Percentiles rank a stretch among this genome's conserved stretches.
Evolutionary conservation across 208 protist genomes (phyloP).

Genomic region (Herpetomonas tarakana): DNA sequence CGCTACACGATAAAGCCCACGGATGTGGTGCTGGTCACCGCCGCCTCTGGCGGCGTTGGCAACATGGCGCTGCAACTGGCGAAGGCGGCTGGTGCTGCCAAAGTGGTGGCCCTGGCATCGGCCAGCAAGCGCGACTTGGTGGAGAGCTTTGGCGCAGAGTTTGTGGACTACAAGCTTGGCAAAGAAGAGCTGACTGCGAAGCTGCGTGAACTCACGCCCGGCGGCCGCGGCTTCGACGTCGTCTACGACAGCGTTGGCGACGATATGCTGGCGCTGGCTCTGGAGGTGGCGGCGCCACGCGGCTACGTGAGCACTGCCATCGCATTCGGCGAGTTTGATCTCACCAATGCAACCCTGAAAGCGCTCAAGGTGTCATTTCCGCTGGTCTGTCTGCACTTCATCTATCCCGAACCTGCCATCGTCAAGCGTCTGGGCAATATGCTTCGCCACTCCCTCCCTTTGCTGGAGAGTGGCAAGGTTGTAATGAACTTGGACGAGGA

Average conservation of each 20-base stretch:
- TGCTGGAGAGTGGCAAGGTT: constrained; percentile 11
- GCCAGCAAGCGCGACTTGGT: constrained; percentile 5
- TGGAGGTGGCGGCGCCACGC: constrained; percentile 8
- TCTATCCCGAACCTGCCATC: constrained; percentile 4
- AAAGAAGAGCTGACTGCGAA: background rate
- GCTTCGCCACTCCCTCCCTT: constrained; percentile 6
- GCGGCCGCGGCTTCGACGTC: constrained; percentile 18
- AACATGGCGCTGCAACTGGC: constrained; percentile 11
- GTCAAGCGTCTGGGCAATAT: constrained; percentile 5
- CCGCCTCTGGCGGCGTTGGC: constrained; percentile 14
- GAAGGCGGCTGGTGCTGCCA: constrained; percentile 1
- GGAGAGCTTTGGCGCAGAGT: constrained; percentile 4
- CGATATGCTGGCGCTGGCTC: constrained; percentile 3
- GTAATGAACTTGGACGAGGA: constrained; percentile 4
- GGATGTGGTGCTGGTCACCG: constrained; percentile 14
- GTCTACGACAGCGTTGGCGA: constrained; percentile 13
- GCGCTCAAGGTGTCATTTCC: constrained; percentile 5
- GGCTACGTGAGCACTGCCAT: constrained; percentile 9
- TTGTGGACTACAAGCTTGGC: constrained; percentile 11
- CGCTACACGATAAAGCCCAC: constrained; percentile 6
- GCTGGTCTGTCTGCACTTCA: constrained; percentile 10
- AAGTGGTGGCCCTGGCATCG: constrained; percentile 12
- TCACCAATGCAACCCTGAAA: constrained; percentile 4
- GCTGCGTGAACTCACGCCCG: background rate
- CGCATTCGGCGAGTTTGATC: constrained; percentile 1